Base-by-base conservation (phyloP, 495 filamentous ascomycete genomes). In the Corynascus novoguineensis region DNA sequence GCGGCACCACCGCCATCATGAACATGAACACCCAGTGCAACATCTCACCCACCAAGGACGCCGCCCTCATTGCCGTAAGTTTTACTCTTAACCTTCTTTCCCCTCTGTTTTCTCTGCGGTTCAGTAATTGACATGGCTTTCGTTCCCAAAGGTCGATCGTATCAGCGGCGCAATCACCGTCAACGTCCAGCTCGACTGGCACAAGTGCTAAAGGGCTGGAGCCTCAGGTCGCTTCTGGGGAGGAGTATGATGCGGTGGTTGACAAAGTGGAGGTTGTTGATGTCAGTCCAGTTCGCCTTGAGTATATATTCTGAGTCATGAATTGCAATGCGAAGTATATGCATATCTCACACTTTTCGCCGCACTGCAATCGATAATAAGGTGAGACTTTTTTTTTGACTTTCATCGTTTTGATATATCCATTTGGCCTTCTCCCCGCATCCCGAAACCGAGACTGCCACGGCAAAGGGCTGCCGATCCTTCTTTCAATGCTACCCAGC, bases 11-110 rank as follows among this genome's bases (percentile, higher is more conserved):
- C 17, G 50, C 60, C 48, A 63, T 63, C 52, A 61, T 61, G 55
- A 64, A 64, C 53, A 61, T 64, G 62, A 64, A 64, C 52, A 64
- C 62, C 4, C 62, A 64, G 62, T 64, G 62, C 56, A 64, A 64
- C 52, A 64, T 64, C 51, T 61, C 55, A 15, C 62, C 62, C 1
- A 64, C 62, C 19, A 51, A 50, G 47, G 21, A 50, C 10, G 47
- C 50, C 35, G 62, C 62, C 3, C 53, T 64, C 1, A 64, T 64
- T 57, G 62, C 62, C 11, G 62, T 64, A 53, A 29, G 62, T 51
- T 6, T 22, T 5, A n/a, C n/a, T n/a, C n/a, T n/a, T n/a, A n/a
- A n/a, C n/a, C 12, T 22, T 41, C 38, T 40, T 25, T 21, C 7
- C 24, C 28, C 7, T 47, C 11, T 19, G 44, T 14, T 3, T 25